Base-by-base conservation (phyloP, 805 yeast species). In the Naumovozyma baii region DNA sequence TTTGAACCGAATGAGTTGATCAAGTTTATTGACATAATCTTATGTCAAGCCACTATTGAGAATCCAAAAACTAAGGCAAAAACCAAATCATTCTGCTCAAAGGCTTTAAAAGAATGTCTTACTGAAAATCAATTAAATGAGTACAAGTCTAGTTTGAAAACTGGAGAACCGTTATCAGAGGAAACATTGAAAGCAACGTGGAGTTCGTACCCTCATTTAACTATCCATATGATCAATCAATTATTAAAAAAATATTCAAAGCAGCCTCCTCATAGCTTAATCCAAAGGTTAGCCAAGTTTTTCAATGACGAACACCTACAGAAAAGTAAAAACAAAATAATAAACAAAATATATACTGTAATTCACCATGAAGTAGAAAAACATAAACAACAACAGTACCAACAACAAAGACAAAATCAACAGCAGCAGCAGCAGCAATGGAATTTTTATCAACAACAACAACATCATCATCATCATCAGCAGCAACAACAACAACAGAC, bases 371-470 rank as follows among this genome's bases (percentile, higher is more conserved):
- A 55, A 29, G 49, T 61, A 22, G 16, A 37, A 10, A 34, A 45
- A 29, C 34, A 29, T 18, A 38, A 39, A 16, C 38, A 39, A 36
- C 22, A 39, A 5, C 18, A 36, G 19, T 16, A 29, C 19, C 31
- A 38, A 17, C 20, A 14, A 33, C 31, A 36, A n/a, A 66, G 62
- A 26, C 69, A 64, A 29, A 69, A 66, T 18, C 67, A 65, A 26
- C 70, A 69, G 19, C 73, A 69, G 30, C 73, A 71, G 30, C 74
- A 68, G 15, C 71, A 70, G 33, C 70, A 67, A 14, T 69, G 66
- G 18, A 65, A 61, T 16, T 65, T 58, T 20, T 30, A 34, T 13
- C 67, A 61, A 35, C 65, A 59, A 20, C 64, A 58, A 26, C 62
- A 52, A 39, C 47, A 49, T 4, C 69, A 63, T 14, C 65, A 55